Conservation (phyloP, 1,139 yeast species). For the Taphrina deformans region DNA sequence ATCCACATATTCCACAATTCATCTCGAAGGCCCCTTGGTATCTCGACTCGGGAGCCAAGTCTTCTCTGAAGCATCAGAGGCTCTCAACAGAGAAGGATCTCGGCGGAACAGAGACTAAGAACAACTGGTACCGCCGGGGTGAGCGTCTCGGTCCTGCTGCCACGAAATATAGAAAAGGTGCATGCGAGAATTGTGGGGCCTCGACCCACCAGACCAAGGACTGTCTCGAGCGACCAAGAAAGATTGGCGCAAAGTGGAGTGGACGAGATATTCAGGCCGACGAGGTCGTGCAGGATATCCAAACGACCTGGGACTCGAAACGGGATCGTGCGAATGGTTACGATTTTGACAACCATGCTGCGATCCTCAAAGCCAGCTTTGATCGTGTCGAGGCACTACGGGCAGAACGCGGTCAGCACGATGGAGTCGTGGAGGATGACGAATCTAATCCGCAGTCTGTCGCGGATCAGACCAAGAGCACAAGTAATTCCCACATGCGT, state of each 20-base stretch:
- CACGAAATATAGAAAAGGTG: slow-evolving; percentile 48
- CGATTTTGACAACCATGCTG: slow-evolving; percentile 59
- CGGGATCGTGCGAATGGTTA: slow-evolving; percentile 80
- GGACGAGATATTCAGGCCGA: slow-evolving; percentile 44
- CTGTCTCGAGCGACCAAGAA: slow-evolving; percentile 56
- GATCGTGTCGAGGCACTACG: slow-evolving; percentile 47
- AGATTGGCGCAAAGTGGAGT: slow-evolving; percentile 47
- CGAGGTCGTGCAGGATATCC: slow-evolving; percentile 43
- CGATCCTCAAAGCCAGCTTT: slow-evolving; percentile 52
- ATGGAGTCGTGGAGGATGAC: slow-evolving; percentile 37
- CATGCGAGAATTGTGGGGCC: slow-evolving; percentile 59
- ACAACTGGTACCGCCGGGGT: slow-evolving; percentile 46
- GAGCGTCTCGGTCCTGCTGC: slow-evolving; percentile 42
- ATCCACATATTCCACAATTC: slow-evolving; percentile 47
- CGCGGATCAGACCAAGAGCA: slow-evolving; percentile 35
- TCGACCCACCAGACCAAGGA: slow-evolving; percentile 51
- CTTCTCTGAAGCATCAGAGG: slow-evolving; percentile 56
- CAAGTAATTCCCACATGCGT: slow-evolving; percentile 34
- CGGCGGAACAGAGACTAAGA: slow-evolving; percentile 38
- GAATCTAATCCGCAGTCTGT: slow-evolving; percentile 39
- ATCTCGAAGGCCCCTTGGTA: slow-evolving; percentile 60
- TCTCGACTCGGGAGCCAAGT: slow-evolving; percentile 44
- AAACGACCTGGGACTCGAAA: slow-evolving; percentile 59
- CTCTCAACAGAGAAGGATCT: slow-evolving; percentile 42
- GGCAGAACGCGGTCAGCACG: slow-evolving; percentile 39